Evolutionary conservation across 176 grass and related monocot species (phyloP).

Genomic region (Oryza nivara): DNA sequence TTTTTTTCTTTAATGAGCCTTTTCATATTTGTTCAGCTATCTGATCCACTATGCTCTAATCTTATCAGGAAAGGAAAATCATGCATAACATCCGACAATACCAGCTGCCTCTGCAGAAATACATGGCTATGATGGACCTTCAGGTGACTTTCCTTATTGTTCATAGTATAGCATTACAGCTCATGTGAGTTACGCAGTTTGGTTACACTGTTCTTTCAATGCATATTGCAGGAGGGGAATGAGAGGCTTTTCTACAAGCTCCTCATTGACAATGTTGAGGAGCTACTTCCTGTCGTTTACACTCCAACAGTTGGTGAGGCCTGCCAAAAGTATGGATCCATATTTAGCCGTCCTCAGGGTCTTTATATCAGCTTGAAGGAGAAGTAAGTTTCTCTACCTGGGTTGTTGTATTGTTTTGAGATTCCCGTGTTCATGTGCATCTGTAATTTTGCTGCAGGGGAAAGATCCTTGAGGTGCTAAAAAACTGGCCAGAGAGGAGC

Average conservation of each 20-base stretch:
- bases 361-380: slow-evolving; percentile 96
- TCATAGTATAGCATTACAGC: background rate
- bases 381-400: slow-evolving; percentile 55
- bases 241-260: slow-evolving; percentile 98
- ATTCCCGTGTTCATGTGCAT: slow-evolving; percentile 20
- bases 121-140: slow-evolving; percentile 91
- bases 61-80: slow-evolving; percentile 86
- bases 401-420: background rate
- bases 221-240: slow-evolving; percentile 75
- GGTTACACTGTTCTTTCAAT: slow-evolving; percentile 23
- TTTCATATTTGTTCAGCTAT: slow-evolving; percentile 1
- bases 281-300: slow-evolving; percentile 92
- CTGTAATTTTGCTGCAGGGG: slow-evolving; percentile 57
- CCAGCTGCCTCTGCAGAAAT: slow-evolving; percentile 83
- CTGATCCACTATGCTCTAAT: slow-evolving; percentile 30
- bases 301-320: slow-evolving; percentile 97
- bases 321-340: slow-evolving; percentile 94
- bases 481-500: slow-evolving; percentile 92
- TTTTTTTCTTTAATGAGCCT: background rate
- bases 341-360: slow-evolving; percentile 80
- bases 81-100: slow-evolving; percentile 83
- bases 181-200: slow-evolving; percentile 4
- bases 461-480: slow-evolving; percentile 87
- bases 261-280: slow-evolving; percentile 88
- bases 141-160: slow-evolving; percentile 58